Evolutionary conservation across 2,329 filamentous ascomycete species (phyloP).

Genomic region (Podosphaera aphanis): DNA sequence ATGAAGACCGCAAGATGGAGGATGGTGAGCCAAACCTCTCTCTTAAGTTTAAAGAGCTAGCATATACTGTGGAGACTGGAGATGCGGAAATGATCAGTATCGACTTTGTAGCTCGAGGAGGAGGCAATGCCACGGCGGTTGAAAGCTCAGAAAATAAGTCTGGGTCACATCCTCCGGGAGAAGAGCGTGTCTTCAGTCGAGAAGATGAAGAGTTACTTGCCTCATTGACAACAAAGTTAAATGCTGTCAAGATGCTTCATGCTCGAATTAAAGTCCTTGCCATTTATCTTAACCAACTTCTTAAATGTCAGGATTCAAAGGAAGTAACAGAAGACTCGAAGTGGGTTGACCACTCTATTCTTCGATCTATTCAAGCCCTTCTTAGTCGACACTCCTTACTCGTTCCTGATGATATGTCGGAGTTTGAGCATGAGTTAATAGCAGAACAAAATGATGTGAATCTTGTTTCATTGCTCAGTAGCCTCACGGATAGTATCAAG

Average conservation of each 20-base stretch:
- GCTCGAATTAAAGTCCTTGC: slow-evolving; percentile 48
- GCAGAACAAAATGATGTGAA: slow-evolving; percentile 68
- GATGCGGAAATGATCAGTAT: slow-evolving; percentile 97
- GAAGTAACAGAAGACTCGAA: slow-evolving; percentile 16
- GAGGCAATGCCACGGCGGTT: slow-evolving; percentile 52
- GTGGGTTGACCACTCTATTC: slow-evolving; percentile 37
- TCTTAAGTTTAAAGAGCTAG: slow-evolving; percentile 59
- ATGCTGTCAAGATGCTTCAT: slow-evolving; percentile 84
- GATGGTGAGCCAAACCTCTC: slow-evolving; percentile 31
- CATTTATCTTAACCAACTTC: slow-evolving; percentile 54
- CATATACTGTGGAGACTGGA: slow-evolving; percentile 75
- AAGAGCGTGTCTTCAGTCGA: slow-evolving; percentile 28
- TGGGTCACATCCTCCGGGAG: slow-evolving; percentile 2
- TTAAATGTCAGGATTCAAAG: slow-evolving; percentile 36
- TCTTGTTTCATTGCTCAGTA: slow-evolving; percentile 51
- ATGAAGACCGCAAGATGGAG: slow-evolving; percentile 52
- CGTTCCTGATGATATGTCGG: slow-evolving; percentile 39
- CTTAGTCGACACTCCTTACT: slow-evolving; percentile 65
- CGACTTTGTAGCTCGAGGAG: slow-evolving; percentile 71
- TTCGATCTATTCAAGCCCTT: slow-evolving; percentile 73
- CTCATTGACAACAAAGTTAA: slow-evolving; percentile 62
- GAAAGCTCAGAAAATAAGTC: slow-evolving; percentile 13
- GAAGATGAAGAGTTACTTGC: slow-evolving; percentile 39
- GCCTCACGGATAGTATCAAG: slow-evolving; percentile 48
- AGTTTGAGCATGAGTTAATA: slow-evolving; percentile 46